These are phyloP conservation scores for Gilbertella persicaria DNA, from an alignment of 371 early-diverging fungal species.

Conservation along the genomic window DNA sequence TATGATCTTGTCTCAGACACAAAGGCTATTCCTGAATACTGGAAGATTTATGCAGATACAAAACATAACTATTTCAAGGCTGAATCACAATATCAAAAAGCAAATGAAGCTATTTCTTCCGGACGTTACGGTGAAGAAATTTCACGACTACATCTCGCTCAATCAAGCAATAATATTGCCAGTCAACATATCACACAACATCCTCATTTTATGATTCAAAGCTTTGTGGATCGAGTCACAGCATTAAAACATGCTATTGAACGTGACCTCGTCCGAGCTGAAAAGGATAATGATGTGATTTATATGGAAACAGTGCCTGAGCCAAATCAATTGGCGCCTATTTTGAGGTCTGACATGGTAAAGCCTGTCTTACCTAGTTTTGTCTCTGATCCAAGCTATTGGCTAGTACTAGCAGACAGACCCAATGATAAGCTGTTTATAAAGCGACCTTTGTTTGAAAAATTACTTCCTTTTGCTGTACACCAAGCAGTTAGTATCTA, in stretches of 20 bases:
- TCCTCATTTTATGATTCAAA: constrained; percentile 17
- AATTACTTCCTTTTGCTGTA: constrained; percentile 87
- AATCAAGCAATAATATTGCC: constrained; percentile 9
- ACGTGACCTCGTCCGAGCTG: constrained; percentile 67
- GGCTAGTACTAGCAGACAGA: constrained; percentile 14
- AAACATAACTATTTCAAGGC: constrained; percentile 75
- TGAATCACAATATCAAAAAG: constrained; percentile 75
- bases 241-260: constrained; percentile 57
- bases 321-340: constrained; percentile 52
- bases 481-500: constrained; percentile 88
- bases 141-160: constrained; percentile 67
- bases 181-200: constrained; percentile 27
- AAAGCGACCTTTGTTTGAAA: constrained; percentile 77
- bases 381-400: constrained; percentile 37
- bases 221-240: constrained; percentile 29
- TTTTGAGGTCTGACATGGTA: constrained; percentile 76
- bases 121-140: constrained; percentile 87
- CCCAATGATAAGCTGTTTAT: constrained; percentile 41
- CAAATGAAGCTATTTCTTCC: constrained; percentile 66
- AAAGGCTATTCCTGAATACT: constrained; percentile 49
- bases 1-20: constrained; percentile 56
- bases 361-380: constrained; percentile 55
- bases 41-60: constrained; percentile 67
- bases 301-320: constrained; percentile 83
- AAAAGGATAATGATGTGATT: constrained; percentile 88